Base-by-base conservation (phyloP, 2,329 filamentous ascomycete species). In the Beauveria medogensis region DNA sequence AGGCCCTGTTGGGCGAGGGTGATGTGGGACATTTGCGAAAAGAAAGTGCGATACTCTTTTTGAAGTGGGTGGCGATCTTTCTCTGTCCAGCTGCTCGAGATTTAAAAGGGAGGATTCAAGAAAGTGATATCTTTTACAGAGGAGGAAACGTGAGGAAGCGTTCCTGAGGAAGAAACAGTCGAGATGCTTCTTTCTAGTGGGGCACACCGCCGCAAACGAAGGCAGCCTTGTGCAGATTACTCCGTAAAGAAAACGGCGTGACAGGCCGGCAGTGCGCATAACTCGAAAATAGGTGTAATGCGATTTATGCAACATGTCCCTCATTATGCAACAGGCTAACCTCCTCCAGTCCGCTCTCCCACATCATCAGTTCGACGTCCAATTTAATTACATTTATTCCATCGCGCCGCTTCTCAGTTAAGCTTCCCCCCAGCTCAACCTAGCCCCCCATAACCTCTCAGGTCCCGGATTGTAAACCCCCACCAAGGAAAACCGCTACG, bases 1-100 rank as follows among this genome's bases (percentile, higher is more conserved):
- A 95, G 77, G 68, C 92, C 92, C 63, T 82, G 69, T 46, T 80
- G 74, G 67, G 78, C 84, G n/a, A 77, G 66, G 2, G 73, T 77
- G 63, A 77, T 75, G 64, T 80, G 71, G 6, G 82, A 80, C 82
- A 86, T 86, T 52, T 37, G 34, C 12, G 12, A 37, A 16, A 16
- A 37, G 5, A 2, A 14, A 37, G 5, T 37, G 34, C 34, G 52
- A 14, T 24, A 5, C 1, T 7, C 9, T 20, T n/a, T 6, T 34
- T 34, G 2, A 4, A 4, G 4, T 43, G 7, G 16, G 8, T 20
- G 16, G 22, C 5, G 18, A 18, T 20, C 41, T 20, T 20, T 37
- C 34, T 16, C 34, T 37, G 34, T 5, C 12, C 5, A 37, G 34
- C 12, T 37, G 34, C 34, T 37, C 34, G 34, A 37, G 34, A 16